Base-by-base conservation (phyloP, 1,284 basidiomycete species). In the Sporisorium reilianum region DNA sequence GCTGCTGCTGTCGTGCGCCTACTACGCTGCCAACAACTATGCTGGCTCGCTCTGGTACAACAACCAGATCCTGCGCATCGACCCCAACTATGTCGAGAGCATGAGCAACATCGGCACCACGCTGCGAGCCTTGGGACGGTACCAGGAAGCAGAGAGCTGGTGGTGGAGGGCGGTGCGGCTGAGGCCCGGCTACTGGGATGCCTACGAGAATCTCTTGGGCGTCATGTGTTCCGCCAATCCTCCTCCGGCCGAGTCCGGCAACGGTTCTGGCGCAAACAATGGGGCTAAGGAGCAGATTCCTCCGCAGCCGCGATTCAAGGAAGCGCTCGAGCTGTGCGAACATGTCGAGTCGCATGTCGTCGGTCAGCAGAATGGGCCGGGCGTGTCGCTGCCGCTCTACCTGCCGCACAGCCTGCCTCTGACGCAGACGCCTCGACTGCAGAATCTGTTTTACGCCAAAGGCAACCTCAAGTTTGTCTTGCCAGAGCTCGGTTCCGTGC, bases 81-180 rank as follows among this genome's bases (percentile, higher is more conserved):
- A 88, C 54, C 84, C 85, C 1, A 81, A 85, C 54, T 87, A 87
- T 64, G 87, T 88, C 52, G 76, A 83, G 70, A 75, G 75, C 49
- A 83, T 84, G 74, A 68, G 85, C 58, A 89, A 89, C 70, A 87
- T 89, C 41, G 88, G 88, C 6, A 88, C 87, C 9, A 87, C 88
- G 7, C 79, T 87, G 53, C 85, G 87, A 22, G 86, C 87, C 7
- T 77, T 87, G 60, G 82, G 86, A 53, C 77, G 81, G 9, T 81
- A 80, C 62, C 59, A 75, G 7, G 86, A 87, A 44, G 87, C 87
- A 1, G 85, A 87, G 64, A 75, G 70, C 26, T 87, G 87, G 87
- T 88, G 87, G 87, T 85, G 85, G 85, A 85, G 84, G 50, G 87
- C 87, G 10, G 83, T 88, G 51, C 81, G 83, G 50, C 65, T 87